Evolutionary conservation across 108 stramenopile genomes (phyloP).

Genomic region (Conticribra guillardii): DNA sequence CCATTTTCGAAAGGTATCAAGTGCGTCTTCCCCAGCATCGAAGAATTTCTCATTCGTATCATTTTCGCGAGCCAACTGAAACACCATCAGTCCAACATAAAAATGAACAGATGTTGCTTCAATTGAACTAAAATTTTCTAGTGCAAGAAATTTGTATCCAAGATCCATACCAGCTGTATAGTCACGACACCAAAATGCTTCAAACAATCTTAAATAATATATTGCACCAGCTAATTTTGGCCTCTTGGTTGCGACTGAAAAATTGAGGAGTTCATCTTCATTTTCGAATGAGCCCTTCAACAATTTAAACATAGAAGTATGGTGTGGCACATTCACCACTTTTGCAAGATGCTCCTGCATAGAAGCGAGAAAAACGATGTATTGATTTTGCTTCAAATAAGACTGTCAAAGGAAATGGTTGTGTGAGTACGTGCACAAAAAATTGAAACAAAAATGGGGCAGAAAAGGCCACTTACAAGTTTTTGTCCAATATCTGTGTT

Average conservation of each 20-base stretch:
- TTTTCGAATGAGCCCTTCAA: not conserved
- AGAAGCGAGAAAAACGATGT: not conserved
- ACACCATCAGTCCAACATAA: not conserved
- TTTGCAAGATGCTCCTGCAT: not conserved
- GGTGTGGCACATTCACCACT: not conserved
- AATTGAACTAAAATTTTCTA: not conserved
- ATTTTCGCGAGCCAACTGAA: not conserved
- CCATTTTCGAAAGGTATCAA: not conserved
- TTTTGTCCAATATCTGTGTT: not conserved
- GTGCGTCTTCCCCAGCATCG: not conserved
- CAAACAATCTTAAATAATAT: not conserved
- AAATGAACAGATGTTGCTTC: not conserved
- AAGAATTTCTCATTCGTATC: not conserved
- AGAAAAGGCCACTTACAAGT: not conserved
- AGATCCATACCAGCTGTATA: not conserved
- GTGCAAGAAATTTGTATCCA: not conserved
- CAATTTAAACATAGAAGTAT: not conserved
- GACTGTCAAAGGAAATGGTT: too few species aligned
- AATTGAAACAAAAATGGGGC: not conserved
- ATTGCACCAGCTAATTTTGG: not conserved
- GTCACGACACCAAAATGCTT: not conserved
- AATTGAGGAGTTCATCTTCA: not conserved
- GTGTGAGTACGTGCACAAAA: too few species aligned
- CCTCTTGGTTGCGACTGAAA: not conserved
- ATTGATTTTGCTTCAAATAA: not conserved